These are phyloP conservation scores for Colletotrichum sp. DNA, from an alignment of 2,329 filamentous ascomycete species.

Conservation along the genomic window DNA sequence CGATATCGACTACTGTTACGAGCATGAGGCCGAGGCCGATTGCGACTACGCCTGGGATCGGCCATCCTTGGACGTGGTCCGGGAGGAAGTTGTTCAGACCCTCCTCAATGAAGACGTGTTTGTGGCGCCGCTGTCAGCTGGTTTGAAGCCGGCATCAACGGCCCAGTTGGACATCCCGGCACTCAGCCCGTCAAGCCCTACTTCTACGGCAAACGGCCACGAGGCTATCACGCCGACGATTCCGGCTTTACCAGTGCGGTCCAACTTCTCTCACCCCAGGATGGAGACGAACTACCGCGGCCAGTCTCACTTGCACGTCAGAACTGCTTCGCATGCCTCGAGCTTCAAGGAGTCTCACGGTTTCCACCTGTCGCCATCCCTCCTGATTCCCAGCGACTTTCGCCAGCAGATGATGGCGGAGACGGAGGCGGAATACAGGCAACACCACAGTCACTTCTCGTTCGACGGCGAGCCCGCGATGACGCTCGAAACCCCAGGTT, in stretches of 20 bases:
- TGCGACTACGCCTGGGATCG: conserved; percentile 71
- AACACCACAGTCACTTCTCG: conserved; percentile 35
- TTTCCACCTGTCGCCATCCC: conserved; percentile 63
- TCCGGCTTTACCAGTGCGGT: conserved; percentile 37
- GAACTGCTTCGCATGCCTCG: conserved; percentile 51
- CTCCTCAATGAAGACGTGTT: conserved; percentile 20
- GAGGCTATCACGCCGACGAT: conserved; percentile 52
- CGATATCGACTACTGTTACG: conserved; percentile 74
- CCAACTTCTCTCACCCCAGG: conserved; percentile 59
- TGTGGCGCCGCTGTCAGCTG: conserved; percentile 9
- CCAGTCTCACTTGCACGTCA: conserved; percentile 34
- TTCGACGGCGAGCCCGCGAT: conserved; percentile 38
- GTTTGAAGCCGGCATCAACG: conserved; percentile 8
- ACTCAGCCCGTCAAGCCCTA: conserved; percentile 54
- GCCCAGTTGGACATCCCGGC: conserved; percentile 46
- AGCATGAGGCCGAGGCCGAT: conserved; percentile 70
- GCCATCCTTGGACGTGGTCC: conserved; percentile 53
- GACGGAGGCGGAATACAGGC: conserved; percentile 23
- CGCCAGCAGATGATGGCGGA: conserved; percentile 52
- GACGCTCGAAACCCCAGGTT: conserved; percentile 34
- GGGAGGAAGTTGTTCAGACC: conserved; percentile 32
- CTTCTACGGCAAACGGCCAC: conserved; percentile 41
- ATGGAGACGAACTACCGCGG: conserved; percentile 35
- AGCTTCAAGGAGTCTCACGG: conserved; percentile 65
- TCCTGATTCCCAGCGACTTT: conserved; percentile 67